Evolutionary conservation across 2,329 filamentous ascomycete species (phyloP).

Genomic region (Neonectria sp.): DNA sequence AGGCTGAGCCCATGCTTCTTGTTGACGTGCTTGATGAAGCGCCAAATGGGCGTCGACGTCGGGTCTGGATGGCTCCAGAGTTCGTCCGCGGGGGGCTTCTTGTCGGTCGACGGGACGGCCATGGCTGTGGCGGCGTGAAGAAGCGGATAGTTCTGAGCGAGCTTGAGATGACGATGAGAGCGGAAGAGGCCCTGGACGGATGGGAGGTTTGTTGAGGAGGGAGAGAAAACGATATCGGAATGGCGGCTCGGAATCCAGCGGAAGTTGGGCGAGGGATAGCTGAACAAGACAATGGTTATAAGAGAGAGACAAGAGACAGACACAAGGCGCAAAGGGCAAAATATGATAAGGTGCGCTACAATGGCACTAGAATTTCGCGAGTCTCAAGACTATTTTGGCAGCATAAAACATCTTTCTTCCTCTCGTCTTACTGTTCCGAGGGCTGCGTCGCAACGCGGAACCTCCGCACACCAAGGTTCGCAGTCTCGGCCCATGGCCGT

Average conservation of each 20-base stretch:
- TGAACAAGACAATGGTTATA: conserved; percentile 10
- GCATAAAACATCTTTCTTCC: not conserved
- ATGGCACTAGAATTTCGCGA: conserved; percentile 16
- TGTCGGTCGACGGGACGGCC: conserved; percentile 46
- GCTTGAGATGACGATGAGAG: not conserved
- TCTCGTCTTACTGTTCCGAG: conserved; percentile 29
- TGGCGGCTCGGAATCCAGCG: conserved; percentile 28
- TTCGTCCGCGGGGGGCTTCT: conserved; percentile 55
- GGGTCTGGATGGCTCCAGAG: conserved; percentile 82
- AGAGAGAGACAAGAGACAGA: conserved; percentile 9
- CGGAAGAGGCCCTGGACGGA: not conserved
- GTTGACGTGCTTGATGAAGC: conserved; percentile 80
- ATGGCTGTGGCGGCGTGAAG: conserved; percentile 26
- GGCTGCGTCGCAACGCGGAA: conserved; percentile 34
- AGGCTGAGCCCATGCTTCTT: conserved; percentile 75
- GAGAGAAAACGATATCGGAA: conserved; percentile 29
- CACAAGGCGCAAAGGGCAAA: not conserved
- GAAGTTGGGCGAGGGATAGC: conserved; percentile 13
- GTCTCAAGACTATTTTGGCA: conserved; percentile 22
- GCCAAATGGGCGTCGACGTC: conserved; percentile 77
- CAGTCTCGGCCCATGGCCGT: conserved; percentile 33
- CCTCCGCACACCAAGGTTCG: conserved; percentile 2
- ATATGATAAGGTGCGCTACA: conserved; percentile 16
- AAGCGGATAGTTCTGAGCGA: conserved; percentile 12
- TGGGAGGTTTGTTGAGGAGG: conserved; percentile 22